These are phyloP conservation scores for Neoboletus subvelutipes DNA, from an alignment of 768 basidiomycete genomes.

Conservation along the genomic window DNA sequence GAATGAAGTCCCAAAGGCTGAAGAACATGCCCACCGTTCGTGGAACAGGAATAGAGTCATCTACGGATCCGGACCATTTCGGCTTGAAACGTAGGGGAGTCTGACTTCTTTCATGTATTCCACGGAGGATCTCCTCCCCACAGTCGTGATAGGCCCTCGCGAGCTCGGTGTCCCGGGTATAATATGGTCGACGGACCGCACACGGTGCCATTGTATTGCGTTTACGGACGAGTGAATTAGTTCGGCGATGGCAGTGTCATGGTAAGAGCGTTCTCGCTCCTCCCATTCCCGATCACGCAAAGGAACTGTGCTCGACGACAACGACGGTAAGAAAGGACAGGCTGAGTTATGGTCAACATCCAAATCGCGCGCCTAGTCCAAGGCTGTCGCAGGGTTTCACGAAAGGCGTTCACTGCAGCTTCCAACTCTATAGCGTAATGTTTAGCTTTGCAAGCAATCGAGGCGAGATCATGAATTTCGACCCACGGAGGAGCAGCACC, in stretches of 20 bases:
- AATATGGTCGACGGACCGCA: constrained; percentile 64
- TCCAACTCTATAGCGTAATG: constrained; percentile 58
- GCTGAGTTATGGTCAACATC: constrained; percentile 46
- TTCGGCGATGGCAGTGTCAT: constrained; percentile 65
- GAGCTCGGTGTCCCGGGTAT: constrained; percentile 58
- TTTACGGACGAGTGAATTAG: constrained; percentile 70
- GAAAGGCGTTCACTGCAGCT: constrained; percentile 56
- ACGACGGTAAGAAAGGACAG: constrained; percentile 39
- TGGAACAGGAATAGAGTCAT: no score
- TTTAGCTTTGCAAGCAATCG: constrained; percentile 3
- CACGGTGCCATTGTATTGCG: constrained; percentile 83
- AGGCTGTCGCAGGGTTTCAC: constrained; percentile 58
- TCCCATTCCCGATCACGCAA: constrained; percentile 74
- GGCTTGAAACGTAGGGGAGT: constrained; percentile 1
- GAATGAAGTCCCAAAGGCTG: constrained; percentile 30
- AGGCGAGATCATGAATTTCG: constrained; percentile 45
- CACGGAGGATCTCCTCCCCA: constrained; percentile 51
- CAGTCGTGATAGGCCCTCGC: constrained; percentile 49
- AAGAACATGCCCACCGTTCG: no score
- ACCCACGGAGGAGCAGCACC: constrained; percentile 89
- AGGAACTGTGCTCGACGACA: constrained; percentile 37
- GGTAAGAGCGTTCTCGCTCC: constrained; percentile 61
- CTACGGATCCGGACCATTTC: constrained; percentile 3
- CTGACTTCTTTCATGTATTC: constrained; percentile 32
- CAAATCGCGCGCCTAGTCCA: constrained; percentile 79